Evolutionary conservation across 805 yeast species (phyloP), one percentile per base, ranked within the genome.

Genomic region (Candida alai): DNA sequence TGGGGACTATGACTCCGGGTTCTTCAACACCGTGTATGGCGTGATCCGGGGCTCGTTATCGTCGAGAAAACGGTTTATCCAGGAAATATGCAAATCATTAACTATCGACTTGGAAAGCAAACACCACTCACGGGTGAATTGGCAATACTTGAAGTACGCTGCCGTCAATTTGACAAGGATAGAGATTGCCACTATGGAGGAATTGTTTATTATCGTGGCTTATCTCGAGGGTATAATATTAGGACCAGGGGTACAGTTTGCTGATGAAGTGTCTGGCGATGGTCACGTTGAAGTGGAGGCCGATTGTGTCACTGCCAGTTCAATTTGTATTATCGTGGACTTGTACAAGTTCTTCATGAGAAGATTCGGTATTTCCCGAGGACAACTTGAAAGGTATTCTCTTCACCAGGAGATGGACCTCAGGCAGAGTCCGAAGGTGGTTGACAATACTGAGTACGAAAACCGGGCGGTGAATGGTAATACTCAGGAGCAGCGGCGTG

Each of bases 31-130:
- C 20, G 43, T 42, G 3, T 36, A 35, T 1, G 67, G 71, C 36
- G 48, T 80, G 19, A 48, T 49, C 4, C 44, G 49, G 5, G 58
- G 58, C 7, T 52, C 43, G 14, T 49, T 50, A 41, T 57, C 37
- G 50, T 76, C 43, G 36, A 63, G 46, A 57, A 68, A 48, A 63
- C 71, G 53, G 57, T 79, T 48, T 41, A 66, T 52, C 38, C 52
- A 40, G 14, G 49, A 53, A 29, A 44, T 42, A 30, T 53, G 35
- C 28, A 58, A 39, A 34, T 40, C 40, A 9, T 46, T 42, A 29
- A 43, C 24, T 8, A 18, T 54, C 10, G 43, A 46, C 13, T 3
- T 17, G n/a, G 3, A 6, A 13, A 26, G 6, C 5, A 20, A 13
- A 16, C 12, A 13, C 3, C 9, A 15, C 15, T 6, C 11, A 10